Conservation (phyloP, 768 basidiomycete species). For the Tephrocybe sp. region DNA sequence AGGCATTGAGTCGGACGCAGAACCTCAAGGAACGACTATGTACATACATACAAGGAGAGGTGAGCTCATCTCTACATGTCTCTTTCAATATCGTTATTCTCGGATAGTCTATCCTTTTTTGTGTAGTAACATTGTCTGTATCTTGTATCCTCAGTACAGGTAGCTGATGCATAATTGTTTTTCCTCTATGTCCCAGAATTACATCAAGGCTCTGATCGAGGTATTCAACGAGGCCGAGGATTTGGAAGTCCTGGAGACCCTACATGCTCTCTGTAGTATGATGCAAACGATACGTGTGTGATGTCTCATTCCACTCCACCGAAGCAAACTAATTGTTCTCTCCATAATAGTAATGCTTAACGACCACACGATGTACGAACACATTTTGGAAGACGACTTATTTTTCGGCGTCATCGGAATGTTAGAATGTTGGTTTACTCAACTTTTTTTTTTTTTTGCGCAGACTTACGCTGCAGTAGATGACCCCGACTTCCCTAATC, state of each 20-base stretch:
- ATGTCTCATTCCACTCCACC: neutral
- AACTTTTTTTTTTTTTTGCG: constrained; percentile 8
- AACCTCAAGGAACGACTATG: constrained; percentile 80
- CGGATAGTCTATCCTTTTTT: constrained; percentile 14
- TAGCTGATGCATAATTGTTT: constrained; percentile 25
- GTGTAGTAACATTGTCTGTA: constrained; percentile 15
- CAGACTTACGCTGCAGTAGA: constrained; percentile 44
- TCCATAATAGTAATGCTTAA: constrained; percentile 78
- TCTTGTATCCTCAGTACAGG: constrained; percentile 7
- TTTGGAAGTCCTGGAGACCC: constrained; percentile 83
- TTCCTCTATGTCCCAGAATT: constrained; percentile 54
- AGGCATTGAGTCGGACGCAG: constrained; percentile 68
- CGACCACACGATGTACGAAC: constrained; percentile 92
- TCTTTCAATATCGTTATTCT: constrained; percentile 8
- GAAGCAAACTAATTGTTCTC: constrained; percentile 7
- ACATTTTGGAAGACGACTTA: constrained; percentile 88
- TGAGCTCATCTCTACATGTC: constrained; percentile 34
- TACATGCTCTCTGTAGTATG: constrained; percentile 87
- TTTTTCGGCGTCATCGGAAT: constrained; percentile 94
- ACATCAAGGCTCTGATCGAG: constrained; percentile 82
- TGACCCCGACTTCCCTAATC: constrained; percentile 94
- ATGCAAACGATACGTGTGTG: constrained; percentile 89
- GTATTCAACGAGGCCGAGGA: constrained; percentile 91
- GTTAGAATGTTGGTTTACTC: constrained; percentile 81
- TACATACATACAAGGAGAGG: constrained; percentile 84